These are phyloP conservation scores for Pseudopithomyces maydicus DNA, from an alignment of 2,329 filamentous ascomycete species.

Conservation along the genomic window DNA sequence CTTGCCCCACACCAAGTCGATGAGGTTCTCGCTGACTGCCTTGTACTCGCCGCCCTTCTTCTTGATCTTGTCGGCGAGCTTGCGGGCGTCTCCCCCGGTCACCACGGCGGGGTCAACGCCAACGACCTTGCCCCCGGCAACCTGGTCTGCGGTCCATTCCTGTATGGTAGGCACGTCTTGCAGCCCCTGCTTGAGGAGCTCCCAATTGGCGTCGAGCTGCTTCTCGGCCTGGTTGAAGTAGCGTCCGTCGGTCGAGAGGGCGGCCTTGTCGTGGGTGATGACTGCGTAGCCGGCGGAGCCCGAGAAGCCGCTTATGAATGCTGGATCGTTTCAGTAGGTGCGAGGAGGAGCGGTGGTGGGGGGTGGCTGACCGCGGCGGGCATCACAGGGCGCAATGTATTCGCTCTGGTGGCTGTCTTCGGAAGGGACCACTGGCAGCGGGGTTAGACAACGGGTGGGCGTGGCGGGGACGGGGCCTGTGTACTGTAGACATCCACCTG, in stretches of 20 bases:
- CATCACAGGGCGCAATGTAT: conserved; percentile 97
- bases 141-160: conserved; percentile 88
- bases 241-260: conserved; percentile 89
- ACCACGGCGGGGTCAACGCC: conserved; percentile 90
- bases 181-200: conserved; percentile 86
- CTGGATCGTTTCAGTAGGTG: conserved; percentile 48
- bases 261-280: conserved; percentile 82
- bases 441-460: conserved; percentile 42
- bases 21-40: conserved; percentile 78
- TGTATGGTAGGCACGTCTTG: conserved; percentile 97
- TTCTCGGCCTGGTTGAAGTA: conserved; percentile 97
- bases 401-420: conserved; percentile 98
- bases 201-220: conserved; percentile 91
- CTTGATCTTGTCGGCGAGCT: conserved; percentile 83
- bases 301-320: conserved; percentile 91
- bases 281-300: conserved; percentile 94
- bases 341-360: conserved; percentile 16
- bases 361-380: conserved; percentile 66
- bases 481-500: conserved; percentile 92
- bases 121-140: conserved; percentile 83
- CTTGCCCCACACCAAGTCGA: conserved; percentile 87
- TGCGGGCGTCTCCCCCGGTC: conserved; percentile 72
- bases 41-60: conserved; percentile 82
- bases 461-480: neutral
- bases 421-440: conserved; percentile 79